Conservation (phyloP, 768 basidiomycete genomes). For the Trametes villosa region DNA sequence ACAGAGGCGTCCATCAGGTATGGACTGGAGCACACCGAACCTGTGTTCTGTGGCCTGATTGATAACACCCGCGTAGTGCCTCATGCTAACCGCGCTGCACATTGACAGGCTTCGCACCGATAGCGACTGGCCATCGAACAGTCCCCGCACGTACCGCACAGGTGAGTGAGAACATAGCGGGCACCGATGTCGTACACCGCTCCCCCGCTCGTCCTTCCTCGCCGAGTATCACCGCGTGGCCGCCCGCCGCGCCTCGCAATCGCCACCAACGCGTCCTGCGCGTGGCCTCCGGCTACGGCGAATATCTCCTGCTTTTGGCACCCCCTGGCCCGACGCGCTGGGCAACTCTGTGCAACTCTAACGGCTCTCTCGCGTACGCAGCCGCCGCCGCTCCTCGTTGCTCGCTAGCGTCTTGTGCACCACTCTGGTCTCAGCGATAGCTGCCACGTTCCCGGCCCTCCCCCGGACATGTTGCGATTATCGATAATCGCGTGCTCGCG, state of each 20-base stretch:
- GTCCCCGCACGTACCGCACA: constrained; percentile 3
- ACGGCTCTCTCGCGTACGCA: constrained; percentile 14
- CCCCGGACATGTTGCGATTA: constrained; percentile 3
- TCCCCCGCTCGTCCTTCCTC: not conserved
- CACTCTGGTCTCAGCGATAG: constrained; percentile 3
- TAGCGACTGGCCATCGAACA: constrained; percentile 10
- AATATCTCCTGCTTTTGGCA: not conserved
- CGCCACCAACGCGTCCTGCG: constrained; percentile 14
- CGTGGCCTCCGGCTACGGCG: constrained; percentile 10
- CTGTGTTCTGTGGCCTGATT: constrained; percentile 9
- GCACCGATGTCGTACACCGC: constrained; percentile 13
- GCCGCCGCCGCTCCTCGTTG: constrained; percentile 16
- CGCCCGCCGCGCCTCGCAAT: constrained; percentile 10
- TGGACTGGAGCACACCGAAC: constrained; percentile 10
- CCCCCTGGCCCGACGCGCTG: constrained; percentile 9
- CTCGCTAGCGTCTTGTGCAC: constrained; percentile 14
- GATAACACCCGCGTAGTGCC: constrained; percentile 9
- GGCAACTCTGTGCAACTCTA: constrained; percentile 14
- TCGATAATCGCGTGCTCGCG: constrained; percentile 8
- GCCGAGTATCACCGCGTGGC: constrained; percentile 10
- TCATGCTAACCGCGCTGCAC: constrained; percentile 7
- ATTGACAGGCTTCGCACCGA: constrained; percentile 7
- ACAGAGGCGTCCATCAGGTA: constrained; percentile 7
- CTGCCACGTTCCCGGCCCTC: constrained; percentile 15
- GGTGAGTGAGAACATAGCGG: constrained; percentile 8